Evolutionary conservation across 2,329 filamentous ascomycete genomes (phyloP).

Genomic region (Botryosphaeria dothidea): DNA sequence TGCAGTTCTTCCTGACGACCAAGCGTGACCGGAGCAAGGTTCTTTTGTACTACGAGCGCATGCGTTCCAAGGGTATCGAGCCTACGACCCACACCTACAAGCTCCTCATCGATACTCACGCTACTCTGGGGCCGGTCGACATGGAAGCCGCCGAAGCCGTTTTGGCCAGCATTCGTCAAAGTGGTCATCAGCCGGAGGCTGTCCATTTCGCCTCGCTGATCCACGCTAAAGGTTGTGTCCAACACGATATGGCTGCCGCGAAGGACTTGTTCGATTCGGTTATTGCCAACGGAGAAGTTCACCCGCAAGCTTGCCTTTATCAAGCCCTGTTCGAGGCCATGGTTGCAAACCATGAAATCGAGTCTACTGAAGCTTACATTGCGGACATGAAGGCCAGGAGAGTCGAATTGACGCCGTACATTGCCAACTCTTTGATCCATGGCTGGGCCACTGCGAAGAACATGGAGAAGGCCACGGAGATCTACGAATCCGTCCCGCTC

Average conservation of each 20-base stretch:
- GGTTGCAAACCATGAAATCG: conserved; percentile 89
- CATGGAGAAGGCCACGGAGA: conserved; percentile 72
- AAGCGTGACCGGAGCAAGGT: conserved; percentile 96
- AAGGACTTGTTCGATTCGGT: conserved; percentile 80
- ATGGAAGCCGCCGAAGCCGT: conserved; percentile 86
- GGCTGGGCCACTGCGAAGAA: conserved; percentile 88
- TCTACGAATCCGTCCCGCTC: conserved; percentile 77
- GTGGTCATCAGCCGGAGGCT: conserved; percentile 78
- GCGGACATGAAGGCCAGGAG: conserved; percentile 70
- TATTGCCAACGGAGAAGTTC: conserved; percentile 65
- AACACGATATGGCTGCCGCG: conserved; percentile 87
- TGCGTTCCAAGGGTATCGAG: conserved; percentile 82
- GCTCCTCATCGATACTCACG: conserved; percentile 91
- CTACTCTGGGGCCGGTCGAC: conserved; percentile 87
- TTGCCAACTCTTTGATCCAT: conserved; percentile 96
- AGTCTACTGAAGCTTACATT: conserved; percentile 69
- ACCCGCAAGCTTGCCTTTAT: conserved; percentile 82
- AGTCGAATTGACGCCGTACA: conserved; percentile 92
- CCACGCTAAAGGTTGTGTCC: conserved; percentile 90
- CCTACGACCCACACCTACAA: conserved; percentile 98
- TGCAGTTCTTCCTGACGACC: conserved; percentile 98
- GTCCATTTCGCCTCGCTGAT: conserved; percentile 96
- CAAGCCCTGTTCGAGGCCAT: conserved; percentile 96
- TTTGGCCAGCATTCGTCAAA: conserved; percentile 72
- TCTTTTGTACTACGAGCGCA: conserved; percentile 89